Conservation (phyloP, 2,329 filamentous ascomycete species). For the Ascochyta pisi region DNA sequence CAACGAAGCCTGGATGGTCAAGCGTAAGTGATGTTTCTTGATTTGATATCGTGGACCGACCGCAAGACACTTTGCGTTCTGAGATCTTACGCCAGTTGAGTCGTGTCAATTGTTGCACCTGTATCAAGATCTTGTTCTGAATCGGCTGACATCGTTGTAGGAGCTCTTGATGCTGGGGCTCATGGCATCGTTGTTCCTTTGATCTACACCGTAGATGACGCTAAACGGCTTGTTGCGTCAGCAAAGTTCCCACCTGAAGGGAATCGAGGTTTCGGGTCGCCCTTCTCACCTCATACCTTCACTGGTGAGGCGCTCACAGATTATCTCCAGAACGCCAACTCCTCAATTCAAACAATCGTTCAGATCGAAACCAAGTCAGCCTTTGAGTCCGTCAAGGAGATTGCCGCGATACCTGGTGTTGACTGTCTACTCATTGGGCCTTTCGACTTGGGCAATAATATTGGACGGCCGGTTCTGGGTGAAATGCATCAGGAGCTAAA, state of each 20-base stretch:
- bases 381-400: conserved; percentile 52
- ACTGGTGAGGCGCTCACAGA: conserved; percentile 51
- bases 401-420: conserved; percentile 60
- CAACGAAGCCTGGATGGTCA: conserved; percentile 68
- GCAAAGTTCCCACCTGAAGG: conserved; percentile 64
- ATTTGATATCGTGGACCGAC: neutral
- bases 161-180: conserved; percentile 65
- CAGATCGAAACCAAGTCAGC: conserved; percentile 56
- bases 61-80: neutral
- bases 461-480: conserved; percentile 59
- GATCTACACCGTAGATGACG: conserved; percentile 61
- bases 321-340: conserved; percentile 63
- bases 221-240: conserved; percentile 57
- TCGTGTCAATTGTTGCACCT: too few relatives aligned
- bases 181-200: conserved; percentile 65
- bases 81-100: neutral
- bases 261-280: conserved; percentile 63
- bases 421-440: conserved; percentile 63
- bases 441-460: conserved; percentile 65
- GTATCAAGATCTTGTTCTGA: neutral
- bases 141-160: conserved; percentile 27
- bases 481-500: conserved; percentile 59
- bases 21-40: conserved; percentile 50
- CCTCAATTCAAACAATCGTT: conserved; percentile 58
- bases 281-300: conserved; percentile 59